Percentiles rank a stretch among this genome's conserved stretches.
These are phyloP conservation scores for Cytidiella melzeri DNA, from an alignment of 768 basidiomycete species.

Conservation along the genomic window DNA sequence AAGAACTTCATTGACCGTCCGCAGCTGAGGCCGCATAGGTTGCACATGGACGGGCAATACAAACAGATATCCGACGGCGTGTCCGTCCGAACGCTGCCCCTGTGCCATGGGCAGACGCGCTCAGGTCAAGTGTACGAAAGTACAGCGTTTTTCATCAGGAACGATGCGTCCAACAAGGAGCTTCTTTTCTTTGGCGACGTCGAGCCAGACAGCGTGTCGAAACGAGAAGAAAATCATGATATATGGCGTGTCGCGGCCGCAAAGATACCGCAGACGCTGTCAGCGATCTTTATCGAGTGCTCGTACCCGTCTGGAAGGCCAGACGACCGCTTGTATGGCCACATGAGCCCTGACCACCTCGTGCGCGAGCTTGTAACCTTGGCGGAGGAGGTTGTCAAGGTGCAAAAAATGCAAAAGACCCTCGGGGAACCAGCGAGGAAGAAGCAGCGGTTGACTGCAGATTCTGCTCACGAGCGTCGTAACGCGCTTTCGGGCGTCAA, in stretches of 20 bases:
- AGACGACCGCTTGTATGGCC: conserved; percentile 71
- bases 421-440: conserved; percentile 25
- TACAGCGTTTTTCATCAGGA: conserved; percentile 79
- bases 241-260: conserved; percentile 84
- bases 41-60: conserved; percentile 50
- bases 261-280: conserved; percentile 62
- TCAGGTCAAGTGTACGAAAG: conserved; percentile 58
- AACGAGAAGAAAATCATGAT: conserved; percentile 48
- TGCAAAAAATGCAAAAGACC: conserved; percentile 22
- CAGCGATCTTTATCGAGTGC: conserved; percentile 91
- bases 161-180: conserved; percentile 54
- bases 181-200: conserved; percentile 95
- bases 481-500: conserved; percentile 52
- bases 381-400: conserved; percentile 58
- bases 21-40: conserved; percentile 27
- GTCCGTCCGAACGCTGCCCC: conserved; percentile 58
- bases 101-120: conserved; percentile 64
- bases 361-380: conserved; percentile 66
- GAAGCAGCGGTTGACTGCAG: conserved; percentile 31
- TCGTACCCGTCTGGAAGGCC: conserved; percentile 75
- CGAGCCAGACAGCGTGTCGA: conserved; percentile 75
- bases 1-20: background rate
- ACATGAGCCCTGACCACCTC: conserved; percentile 78
- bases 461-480: conserved; percentile 32
- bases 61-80: conserved; percentile 44